Base-by-base conservation (phyloP, 306 rosid genomes). In the Glycine tomentella region DNA sequence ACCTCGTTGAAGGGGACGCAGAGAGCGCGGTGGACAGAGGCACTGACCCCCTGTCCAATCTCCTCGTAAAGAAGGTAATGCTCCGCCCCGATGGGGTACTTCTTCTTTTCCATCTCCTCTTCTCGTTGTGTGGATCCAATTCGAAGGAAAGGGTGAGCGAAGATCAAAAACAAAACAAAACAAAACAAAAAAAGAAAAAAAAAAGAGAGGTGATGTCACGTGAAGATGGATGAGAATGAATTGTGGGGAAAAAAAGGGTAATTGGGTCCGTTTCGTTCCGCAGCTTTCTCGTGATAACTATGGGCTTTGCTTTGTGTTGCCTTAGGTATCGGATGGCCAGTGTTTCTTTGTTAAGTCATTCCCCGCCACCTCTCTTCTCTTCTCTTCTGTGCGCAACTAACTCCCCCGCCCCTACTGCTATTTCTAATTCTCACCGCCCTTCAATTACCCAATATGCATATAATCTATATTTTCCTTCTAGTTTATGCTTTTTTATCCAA, bases 31-130 rank as follows among this genome's bases (percentile, higher is more conserved):
- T 80, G 93, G 14, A 95, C 96, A 1, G 93, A 72, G 20, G 94
- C 97, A 74, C 93, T 93, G 3, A 90, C 97, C 0, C 99, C 99
- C 14, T 87, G 91, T 0, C 98, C 99, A 13, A 95, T 82, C 82
- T 95, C 97, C 57, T 93, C 99, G 49, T 78, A 85, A 1, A 93
- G 88, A 52, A 44, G 20, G 83, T 93, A 95, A 80, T 86, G 81
- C 44, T 90, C 93, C 0, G 90, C 51, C 0, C 98, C 98, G 0
- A 88, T 91, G 5, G 98, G 99, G 76, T 89, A 93, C 76, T 84
- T 90, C 87, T 86, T 95, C 92, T 87, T 95, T 82, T 93, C 98
- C 51, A 38, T 75, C 36, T 81, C 86, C 55, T 80, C 62, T n/a
- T n/a, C 5, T 72, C 82, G 68, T 3, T 61, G 45, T 5, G 56